Base-by-base conservation (phyloP, 768 basidiomycete genomes). In the Lactifluus rugatus region DNA sequence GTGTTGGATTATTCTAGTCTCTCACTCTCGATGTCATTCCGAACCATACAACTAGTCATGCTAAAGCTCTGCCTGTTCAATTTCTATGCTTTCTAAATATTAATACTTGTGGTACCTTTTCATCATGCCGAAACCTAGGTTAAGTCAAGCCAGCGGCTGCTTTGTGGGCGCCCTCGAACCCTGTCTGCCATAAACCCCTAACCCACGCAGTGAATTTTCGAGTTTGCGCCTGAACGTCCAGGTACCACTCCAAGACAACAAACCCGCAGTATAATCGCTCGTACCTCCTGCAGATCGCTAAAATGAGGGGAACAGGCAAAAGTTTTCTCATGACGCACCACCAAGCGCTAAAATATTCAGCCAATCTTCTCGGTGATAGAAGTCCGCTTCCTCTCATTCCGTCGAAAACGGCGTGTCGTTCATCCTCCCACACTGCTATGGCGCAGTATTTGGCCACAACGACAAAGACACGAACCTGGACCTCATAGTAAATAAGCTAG, bases 361-460 rank as follows among this genome's bases (percentile, higher is more conserved):
- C 66, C 56, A 81, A 68, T 21, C 82, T 62, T 41, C 72, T 58
- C 23, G 81, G 58, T 4, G 79, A 79, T 39, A 81, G 69, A 17
- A 85, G 68, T 2, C 84, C 83, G 31, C 72, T 71, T 31, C 72
- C 71, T 42, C 75, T 72, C 71, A 87, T 78, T 49, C 70, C 58
- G 21, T 64, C 66, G 17, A 70, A 60, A 14, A 76, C 57, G 10
- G 66, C 60, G n/a, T 61, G 60, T 54, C 70, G 65, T 13, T 93
- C 84, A 64, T 87, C 85, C 52, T 78, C 75, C 89, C 89, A 91
- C 3, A 89, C 83, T 8, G 90, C 87, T 11, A 75, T 76, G 51
- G 83, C 77, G 68, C 94, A 96, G 71, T 89, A 95, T 66, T 89
- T 86, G 7, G 93, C 93, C 16, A 88, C 87, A 57, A 97, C 87